Percentiles rank a stretch among this genome's conserved stretches.
phyloP scores from a whole-genome alignment of 192 early-diverging fungal species.

The Coemansia sp. region DNA sequence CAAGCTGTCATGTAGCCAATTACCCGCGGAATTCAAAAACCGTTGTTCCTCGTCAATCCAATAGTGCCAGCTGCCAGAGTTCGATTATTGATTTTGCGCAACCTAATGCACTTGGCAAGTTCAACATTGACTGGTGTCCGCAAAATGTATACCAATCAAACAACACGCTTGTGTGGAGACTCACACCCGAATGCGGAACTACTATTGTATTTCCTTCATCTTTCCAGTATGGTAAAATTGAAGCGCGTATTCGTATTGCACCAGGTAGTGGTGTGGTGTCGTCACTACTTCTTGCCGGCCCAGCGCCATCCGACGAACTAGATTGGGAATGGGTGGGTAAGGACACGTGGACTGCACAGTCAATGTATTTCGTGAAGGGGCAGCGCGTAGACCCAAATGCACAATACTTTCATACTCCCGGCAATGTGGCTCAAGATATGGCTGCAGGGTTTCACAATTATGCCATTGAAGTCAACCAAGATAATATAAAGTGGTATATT shows the following conservation, averaged over 20 bases:
- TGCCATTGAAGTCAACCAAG: conserved; percentile 57
- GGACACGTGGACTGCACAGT: conserved; percentile 49
- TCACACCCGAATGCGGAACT: conserved; percentile 45
- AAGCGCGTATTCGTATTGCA: conserved; percentile 33
- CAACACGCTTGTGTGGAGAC: conserved; percentile 29
- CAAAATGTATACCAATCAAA: conserved; percentile 41
- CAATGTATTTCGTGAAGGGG: conserved; percentile 58
- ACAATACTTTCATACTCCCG: conserved; percentile 30
- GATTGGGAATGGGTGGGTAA: conserved; percentile 68
- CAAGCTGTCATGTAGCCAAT: too few species aligned
- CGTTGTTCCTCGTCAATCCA: neutral
- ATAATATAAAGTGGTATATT: conserved; percentile 60
- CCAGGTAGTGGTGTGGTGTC: conserved; percentile 56
- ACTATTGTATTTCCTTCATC: conserved; percentile 39
- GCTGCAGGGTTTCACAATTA: conserved; percentile 56
- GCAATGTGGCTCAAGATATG: conserved; percentile 37
- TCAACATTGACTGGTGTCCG: conserved; percentile 46
- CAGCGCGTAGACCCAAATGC: conserved; percentile 41
- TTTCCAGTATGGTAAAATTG: conserved; percentile 40
- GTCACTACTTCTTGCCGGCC: conserved; percentile 54
- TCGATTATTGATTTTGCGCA: conserved; percentile 29
- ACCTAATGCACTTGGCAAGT: conserved; percentile 30
- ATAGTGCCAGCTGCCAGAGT: conserved; percentile 24
- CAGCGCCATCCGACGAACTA: conserved; percentile 58
- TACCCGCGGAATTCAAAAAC: neutral